phyloP scores from a whole-genome alignment of 305 asterid species.

The Fraxinus latifolia region DNA sequence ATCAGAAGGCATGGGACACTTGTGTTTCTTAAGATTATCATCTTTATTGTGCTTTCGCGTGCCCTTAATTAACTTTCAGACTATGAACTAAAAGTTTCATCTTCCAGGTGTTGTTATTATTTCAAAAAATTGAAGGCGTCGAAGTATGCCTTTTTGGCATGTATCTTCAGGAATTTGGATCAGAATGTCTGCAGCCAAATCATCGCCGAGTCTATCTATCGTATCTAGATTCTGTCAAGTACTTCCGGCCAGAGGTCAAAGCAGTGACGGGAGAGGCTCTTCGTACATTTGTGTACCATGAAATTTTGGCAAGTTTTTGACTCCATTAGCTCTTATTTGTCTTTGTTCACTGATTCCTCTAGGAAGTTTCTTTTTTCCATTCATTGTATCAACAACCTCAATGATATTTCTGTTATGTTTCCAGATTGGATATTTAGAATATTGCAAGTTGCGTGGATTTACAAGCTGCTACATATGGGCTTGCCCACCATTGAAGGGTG shows the following conservation, averaged over 20 bases:
- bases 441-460: conserved; percentile 90
- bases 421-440: conserved; percentile 93
- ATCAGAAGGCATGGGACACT: background rate
- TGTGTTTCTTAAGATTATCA: background rate
- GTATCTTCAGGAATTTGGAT: conserved; percentile 98
- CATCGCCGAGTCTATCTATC: conserved; percentile 97
- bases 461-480: conserved; percentile 99
- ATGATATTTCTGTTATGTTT: conserved; percentile 22
- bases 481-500: conserved; percentile 95
- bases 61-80: conserved; percentile 7
- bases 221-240: conserved; percentile 93
- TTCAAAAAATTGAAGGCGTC: conserved; percentile 95
- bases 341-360: background rate
- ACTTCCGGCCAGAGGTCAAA: conserved; percentile 92
- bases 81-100: conserved; percentile 26
- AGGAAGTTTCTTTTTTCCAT: background rate
- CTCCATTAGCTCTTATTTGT: conserved; percentile 12
- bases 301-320: conserved; percentile 68
- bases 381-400: conserved; percentile 13
- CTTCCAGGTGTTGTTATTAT: conserved; percentile 76
- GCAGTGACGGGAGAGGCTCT: conserved; percentile 96
- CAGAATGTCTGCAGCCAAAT: conserved; percentile 94
- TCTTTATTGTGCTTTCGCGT: background rate
- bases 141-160: conserved; percentile 98
- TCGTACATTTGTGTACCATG: conserved; percentile 94